A percentile compares a stretch with the other conserved stretches of the same genome.
phyloP scores from a whole-genome alignment of 306 rosid species.

The Pterocarpus santalinus region DNA sequence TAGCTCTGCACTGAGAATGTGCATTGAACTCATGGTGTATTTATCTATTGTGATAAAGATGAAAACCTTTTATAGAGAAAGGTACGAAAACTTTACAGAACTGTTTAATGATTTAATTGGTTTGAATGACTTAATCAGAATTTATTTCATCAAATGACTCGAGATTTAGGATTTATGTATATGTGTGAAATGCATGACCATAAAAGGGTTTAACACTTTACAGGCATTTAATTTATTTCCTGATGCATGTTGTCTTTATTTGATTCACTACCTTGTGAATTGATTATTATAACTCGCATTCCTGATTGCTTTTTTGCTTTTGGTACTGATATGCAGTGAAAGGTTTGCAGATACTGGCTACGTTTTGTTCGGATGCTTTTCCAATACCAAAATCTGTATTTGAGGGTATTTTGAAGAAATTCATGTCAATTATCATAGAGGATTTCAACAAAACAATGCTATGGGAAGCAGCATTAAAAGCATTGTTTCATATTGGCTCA shows the following conservation, averaged over 20 bases:
- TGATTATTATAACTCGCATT: constrained; percentile 30
- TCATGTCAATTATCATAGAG: constrained; percentile 74
- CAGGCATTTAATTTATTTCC: not conserved
- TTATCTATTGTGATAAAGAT: constrained; percentile 23
- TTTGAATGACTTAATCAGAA: not conserved
- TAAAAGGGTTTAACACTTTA: not conserved
- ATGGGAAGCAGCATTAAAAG: constrained; percentile 80
- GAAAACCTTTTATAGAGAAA: not conserved
- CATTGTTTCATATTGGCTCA: constrained; percentile 76
- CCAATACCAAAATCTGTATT: constrained; percentile 62
- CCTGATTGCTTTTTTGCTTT: constrained; percentile 46
- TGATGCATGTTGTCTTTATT: constrained; percentile 16
- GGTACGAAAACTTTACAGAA: not conserved
- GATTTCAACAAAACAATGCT: constrained; percentile 58
- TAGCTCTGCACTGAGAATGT: constrained; percentile 13
- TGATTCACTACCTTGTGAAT: constrained; percentile 27
- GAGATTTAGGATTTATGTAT: not conserved
- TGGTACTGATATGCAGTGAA: constrained; percentile 66
- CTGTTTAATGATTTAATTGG: no score
- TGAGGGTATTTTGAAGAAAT: constrained; percentile 67
- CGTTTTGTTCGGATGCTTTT: constrained; percentile 73
- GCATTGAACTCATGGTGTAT: not conserved
- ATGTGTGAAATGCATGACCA: constrained; percentile 9
- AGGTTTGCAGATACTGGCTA: constrained; percentile 84
- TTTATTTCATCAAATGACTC: not conserved